These are phyloP conservation scores for Breviolum minutum DNA, from an alignment of 73 alveolate species.

Conservation along the genomic window DNA sequence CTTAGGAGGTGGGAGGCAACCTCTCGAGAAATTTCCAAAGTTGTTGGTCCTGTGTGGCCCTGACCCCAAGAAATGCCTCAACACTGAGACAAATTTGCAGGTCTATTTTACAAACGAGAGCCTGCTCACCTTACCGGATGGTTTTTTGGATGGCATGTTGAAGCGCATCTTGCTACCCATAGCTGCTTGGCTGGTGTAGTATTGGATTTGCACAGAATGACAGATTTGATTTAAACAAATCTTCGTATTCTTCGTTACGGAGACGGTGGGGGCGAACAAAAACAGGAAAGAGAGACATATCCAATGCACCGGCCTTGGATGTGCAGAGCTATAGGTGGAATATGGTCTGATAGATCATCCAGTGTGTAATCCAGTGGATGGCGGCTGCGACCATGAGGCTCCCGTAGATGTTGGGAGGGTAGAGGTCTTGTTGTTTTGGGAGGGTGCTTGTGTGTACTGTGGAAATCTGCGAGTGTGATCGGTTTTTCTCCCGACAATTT, in stretches of 20 bases:
- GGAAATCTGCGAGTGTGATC: too few relatives aligned
- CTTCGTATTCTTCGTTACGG: not conserved
- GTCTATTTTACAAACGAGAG: conserved; percentile 2
- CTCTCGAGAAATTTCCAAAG: not conserved
- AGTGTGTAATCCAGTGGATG: conserved; percentile 41
- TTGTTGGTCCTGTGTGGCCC: not conserved
- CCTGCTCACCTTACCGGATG: conserved; percentile 28
- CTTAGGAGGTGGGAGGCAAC: not conserved
- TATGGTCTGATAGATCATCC: conserved; percentile 80
- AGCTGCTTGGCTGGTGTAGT: not conserved
- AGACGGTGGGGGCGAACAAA: too few relatives aligned
- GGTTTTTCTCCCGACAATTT: too few relatives aligned
- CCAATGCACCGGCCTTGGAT: not conserved
- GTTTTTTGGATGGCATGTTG: conserved; percentile 41
- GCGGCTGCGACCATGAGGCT: conserved; percentile 76
- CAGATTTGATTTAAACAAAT: not conserved
- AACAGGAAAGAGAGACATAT: too few relatives aligned
- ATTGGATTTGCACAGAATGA: not conserved
- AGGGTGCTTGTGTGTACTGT: too few relatives aligned
- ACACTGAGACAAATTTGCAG: not conserved
- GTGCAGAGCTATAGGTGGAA: not conserved
- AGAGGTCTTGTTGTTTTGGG: not conserved
- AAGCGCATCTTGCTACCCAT: conserved; percentile 43
- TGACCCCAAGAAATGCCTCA: not conserved
- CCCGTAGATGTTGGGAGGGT: not conserved